Evolutionary conservation across 2,329 filamentous ascomycete species (phyloP).

Genomic region (Sporothrix curviconia): DNA sequence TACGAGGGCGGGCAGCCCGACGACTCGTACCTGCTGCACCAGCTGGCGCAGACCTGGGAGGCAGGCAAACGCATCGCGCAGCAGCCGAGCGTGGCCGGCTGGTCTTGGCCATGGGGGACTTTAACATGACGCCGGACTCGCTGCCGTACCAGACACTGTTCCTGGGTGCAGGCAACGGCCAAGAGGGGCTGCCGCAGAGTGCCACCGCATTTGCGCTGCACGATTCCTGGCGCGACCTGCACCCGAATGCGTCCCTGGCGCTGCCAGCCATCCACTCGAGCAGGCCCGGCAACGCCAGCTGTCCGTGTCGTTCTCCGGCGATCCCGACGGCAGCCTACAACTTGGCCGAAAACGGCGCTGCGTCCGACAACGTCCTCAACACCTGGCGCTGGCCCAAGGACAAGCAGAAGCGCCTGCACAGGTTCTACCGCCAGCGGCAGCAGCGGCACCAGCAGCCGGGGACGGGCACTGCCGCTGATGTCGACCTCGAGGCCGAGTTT

Average conservation of each 20-base stretch:
- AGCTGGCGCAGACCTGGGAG: slow-evolving; percentile 90
- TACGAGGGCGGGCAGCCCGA: slow-evolving; percentile 63
- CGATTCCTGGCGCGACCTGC: slow-evolving; percentile 78
- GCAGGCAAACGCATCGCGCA: slow-evolving; percentile 80
- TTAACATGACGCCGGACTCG: slow-evolving; percentile 90
- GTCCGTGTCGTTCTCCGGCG: neutral
- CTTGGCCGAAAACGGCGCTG: slow-evolving; percentile 72
- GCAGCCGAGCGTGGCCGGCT: slow-evolving; percentile 71
- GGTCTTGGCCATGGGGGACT: slow-evolving; percentile 82
- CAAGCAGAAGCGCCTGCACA: slow-evolving; percentile 16
- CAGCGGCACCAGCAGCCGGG: neutral
- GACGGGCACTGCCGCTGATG: neutral
- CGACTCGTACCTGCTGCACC: slow-evolving; percentile 84
- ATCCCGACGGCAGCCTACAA: slow-evolving; percentile 75
- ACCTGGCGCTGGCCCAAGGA: slow-evolving; percentile 77
- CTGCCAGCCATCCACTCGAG: slow-evolving; percentile 60
- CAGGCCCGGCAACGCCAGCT: slow-evolving; percentile 52
- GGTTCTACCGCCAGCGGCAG: neutral
- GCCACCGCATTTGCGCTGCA: slow-evolving; percentile 52
- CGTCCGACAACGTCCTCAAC: slow-evolving; percentile 79
- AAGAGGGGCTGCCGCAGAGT: slow-evolving; percentile 29
- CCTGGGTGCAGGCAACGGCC: slow-evolving; percentile 48
- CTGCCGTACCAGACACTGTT: slow-evolving; percentile 72
- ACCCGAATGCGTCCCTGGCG: slow-evolving; percentile 76
- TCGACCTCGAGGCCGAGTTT: slow-evolving; percentile 2